phyloP scores from a whole-genome alignment of 768 basidiomycete species.

The Kwoniella bestiolae region DNA sequence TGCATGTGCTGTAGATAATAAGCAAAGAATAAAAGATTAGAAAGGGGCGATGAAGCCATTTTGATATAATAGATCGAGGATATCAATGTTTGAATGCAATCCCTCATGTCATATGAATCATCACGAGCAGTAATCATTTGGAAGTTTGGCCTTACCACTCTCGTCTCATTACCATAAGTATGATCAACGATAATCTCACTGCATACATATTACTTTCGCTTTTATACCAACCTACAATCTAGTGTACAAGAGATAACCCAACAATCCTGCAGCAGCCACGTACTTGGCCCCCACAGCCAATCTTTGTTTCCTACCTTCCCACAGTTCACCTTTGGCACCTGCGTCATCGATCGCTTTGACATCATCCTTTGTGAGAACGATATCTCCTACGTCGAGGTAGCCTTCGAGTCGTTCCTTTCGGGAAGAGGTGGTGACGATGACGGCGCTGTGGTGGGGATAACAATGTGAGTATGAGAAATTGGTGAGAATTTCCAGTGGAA shows the following conservation, averaged over 20 bases:
- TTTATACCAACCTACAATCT: constrained; percentile 2
- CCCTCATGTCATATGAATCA: background rate
- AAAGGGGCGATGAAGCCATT: too few species aligned
- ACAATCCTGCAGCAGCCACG: constrained; percentile 10
- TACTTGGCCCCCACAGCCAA: constrained; percentile 3
- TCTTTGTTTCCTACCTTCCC: constrained; percentile 22
- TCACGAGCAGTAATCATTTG: too few species aligned
- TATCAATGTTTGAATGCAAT: background rate
- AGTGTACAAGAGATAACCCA: constrained; percentile 8
- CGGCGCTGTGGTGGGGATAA: too few species aligned
- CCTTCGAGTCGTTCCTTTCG: constrained; percentile 64
- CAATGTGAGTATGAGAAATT: too few species aligned
- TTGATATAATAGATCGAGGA: background rate
- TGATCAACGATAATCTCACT: too few species aligned
- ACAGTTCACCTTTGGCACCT: constrained; percentile 49
- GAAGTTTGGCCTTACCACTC: too few species aligned
- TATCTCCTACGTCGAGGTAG: constrained; percentile 70
- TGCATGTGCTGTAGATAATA: too few species aligned
- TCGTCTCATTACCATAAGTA: too few species aligned
- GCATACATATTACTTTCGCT: background rate
- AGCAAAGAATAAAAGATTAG: too few species aligned
- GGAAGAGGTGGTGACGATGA: constrained; percentile 55
- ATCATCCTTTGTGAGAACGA: constrained; percentile 58
- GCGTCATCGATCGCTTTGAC: constrained; percentile 56
- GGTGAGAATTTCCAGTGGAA: too few species aligned